Evolutionary conservation across 495 filamentous ascomycete species (phyloP), one percentile per base, ranked within the genome.

Genomic region (Jackrogersella minutella): DNA sequence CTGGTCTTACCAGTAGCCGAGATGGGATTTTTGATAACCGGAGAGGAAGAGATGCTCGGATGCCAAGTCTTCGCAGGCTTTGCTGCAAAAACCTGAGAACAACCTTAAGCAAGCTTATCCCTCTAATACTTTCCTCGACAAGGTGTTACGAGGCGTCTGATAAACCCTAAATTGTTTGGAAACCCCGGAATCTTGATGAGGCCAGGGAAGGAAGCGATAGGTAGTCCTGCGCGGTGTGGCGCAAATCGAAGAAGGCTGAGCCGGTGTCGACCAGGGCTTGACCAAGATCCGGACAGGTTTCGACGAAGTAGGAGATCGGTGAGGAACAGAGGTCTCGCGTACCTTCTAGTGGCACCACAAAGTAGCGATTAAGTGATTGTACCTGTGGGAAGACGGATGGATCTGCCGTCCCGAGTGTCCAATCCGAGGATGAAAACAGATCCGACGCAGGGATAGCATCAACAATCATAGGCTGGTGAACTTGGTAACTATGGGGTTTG

Each of bases 191-290:
- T 61, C 56, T n/a, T 50, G 59, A 58, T 64, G 56, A 57, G 66
- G 56, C 57, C 62, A 69, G 39, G 37, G 17, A 43, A 53, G 54
- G 66, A 64, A 52, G 46, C 8, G 57, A 70, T 47, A 62, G 57
- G 54, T 59, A 66, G 68, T 70, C 62, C 50, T 66, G 44, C 34
- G 39, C 24, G 39, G 58, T 70, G 68, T 70, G 68, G 63, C 68
- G 68, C 58, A 67, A 67, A 66, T 63, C 63, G 40, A 66, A 31
- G 53, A 70, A 52, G 68, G 63, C 68, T 66, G 58, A 58, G 58
- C 56, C 26, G 47, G 44, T 52, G 47, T 55, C 28, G 58, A 70
- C 62, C 58, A 57, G 68, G 68, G 62, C 47, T 51, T 46, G 54
- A 58, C 54, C 58, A 57, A 70, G 68, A 70, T 70, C 53, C 44